Evolutionary conservation across 2,329 filamentous ascomycete species (phyloP), one percentile per base, ranked within the genome.

Genomic region (Sporothrix globosa): DNA sequence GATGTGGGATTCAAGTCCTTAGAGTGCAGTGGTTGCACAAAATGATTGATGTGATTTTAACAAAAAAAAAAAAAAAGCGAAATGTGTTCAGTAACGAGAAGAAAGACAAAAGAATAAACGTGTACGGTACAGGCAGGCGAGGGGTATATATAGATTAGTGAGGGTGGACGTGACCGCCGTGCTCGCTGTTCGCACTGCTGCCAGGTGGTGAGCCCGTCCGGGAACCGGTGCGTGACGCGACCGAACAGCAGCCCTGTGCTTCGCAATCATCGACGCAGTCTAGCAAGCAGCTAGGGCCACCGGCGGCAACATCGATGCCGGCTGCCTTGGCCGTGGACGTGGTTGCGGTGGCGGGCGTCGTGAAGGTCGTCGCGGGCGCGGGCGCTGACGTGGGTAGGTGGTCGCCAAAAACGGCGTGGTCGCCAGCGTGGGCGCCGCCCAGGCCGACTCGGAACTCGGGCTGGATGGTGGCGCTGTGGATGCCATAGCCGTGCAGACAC

Each of bases 401-500:
- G 50, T 30, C 78, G 77, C 67, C 81, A 27, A 27, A 46, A 34
- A 46, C 39, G 11, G 56, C n/a, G 46, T 68, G 30, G 30, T 34
- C 30, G 60, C 21, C 79, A 3, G 72, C 76, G 56, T 80, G 77
- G 50, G 80, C 78, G 17, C 78, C 75, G 52, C n/a, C 78, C 53
- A 81, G 77, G 74, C 87, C 87, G 34, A 87, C 79, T 73, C 87
- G 89, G 75, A 90, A 99, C 80, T 99, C 96, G 6, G 96, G 96
- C 80, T 99, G 96, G 75, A 99, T 98, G 14, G 96, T 99, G 48
- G 93, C 95, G 50, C 92, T 96, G 82, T 99, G 96, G 74, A 99
- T 98, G 70, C 96, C 95, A 76, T 97, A 97, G 48, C 89, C 94
- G 80, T 99, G 96, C 3, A 99, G 88, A 77, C 96, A 99, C 77